Percentiles rank a stretch among this genome's conserved stretches.
Evolutionary conservation across 2,329 filamentous ascomycete species (phyloP).

Genomic region (Alternaria panax): DNA sequence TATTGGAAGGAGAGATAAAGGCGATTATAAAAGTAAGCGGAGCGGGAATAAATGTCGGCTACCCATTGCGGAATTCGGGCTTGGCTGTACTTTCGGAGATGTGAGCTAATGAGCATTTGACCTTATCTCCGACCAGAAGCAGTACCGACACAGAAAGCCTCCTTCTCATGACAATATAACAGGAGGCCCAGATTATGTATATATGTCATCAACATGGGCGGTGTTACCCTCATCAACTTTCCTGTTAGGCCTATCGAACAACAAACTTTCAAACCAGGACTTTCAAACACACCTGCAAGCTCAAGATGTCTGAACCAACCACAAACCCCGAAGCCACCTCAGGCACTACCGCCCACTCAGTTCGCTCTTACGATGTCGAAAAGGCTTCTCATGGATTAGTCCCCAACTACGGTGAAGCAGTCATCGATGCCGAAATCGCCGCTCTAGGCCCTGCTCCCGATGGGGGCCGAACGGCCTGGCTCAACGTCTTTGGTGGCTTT

Average conservation of each 20-base stretch:
- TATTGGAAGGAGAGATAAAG: background rate
- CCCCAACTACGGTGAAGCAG: background rate
- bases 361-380: background rate
- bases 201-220: background rate
- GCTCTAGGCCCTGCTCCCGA: constrained; percentile 31
- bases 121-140: constrained; percentile 9
- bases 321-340: background rate
- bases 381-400: background rate
- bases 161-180: constrained; percentile 19
- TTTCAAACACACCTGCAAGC: background rate
- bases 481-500: constrained; percentile 43
- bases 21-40: background rate
- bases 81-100: background rate
- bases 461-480: constrained; percentile 29
- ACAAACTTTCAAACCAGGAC: background rate
- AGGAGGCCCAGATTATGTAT: background rate
- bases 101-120: background rate
- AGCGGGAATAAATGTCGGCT: constrained; percentile 3
- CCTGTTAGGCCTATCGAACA: background rate
- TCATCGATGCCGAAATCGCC: constrained; percentile 33
- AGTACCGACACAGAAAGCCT: constrained; percentile 19
- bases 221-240: background rate
- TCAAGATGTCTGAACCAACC: background rate
- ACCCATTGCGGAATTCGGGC: background rate
- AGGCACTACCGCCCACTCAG: background rate